These are phyloP conservation scores for Russula sp. DNA, from an alignment of 768 basidiomycete species.

Conservation along the genomic window DNA sequence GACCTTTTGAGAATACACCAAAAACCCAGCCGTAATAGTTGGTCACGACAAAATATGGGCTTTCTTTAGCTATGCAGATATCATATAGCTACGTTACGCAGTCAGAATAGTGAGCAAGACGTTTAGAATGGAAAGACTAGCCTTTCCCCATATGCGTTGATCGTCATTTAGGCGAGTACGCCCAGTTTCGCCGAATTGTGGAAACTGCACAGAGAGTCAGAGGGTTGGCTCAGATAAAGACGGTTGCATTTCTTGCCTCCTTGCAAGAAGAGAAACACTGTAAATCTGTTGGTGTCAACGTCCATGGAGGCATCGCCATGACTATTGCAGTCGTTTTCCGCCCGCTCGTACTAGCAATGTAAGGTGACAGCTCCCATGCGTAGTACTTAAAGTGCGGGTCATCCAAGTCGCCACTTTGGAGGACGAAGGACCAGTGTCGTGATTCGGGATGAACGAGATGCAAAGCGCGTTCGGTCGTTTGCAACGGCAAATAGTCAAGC, in stretches of 20 bases:
- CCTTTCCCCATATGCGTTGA: constrained; percentile 29
- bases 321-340: constrained; percentile 22
- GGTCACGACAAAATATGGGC: constrained; percentile 32
- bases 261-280: constrained; percentile 25
- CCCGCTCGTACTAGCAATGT: constrained; percentile 3
- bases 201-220: constrained; percentile 23
- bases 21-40: constrained; percentile 33
- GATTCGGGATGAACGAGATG: constrained; percentile 26
- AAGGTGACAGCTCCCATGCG: constrained; percentile 22
- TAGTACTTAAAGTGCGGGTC: constrained; percentile 16
- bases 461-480: constrained; percentile 23
- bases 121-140: neutral
- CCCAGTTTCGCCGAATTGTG: constrained; percentile 7
- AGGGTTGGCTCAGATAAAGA: neutral
- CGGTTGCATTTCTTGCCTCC: constrained; percentile 10
- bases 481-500: constrained; percentile 24
- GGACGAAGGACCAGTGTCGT: constrained; percentile 18
- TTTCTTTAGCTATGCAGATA: constrained; percentile 27
- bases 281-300: constrained; percentile 21
- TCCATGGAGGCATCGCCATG: constrained; percentile 29
- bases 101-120: neutral
- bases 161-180: constrained; percentile 16
- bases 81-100: constrained; percentile 27
- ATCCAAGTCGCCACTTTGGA: constrained; percentile 25
- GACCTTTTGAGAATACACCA: constrained; percentile 31